Conservation (phyloP, 805 yeast species). For the Metschnikowia gelsemii region DNA sequence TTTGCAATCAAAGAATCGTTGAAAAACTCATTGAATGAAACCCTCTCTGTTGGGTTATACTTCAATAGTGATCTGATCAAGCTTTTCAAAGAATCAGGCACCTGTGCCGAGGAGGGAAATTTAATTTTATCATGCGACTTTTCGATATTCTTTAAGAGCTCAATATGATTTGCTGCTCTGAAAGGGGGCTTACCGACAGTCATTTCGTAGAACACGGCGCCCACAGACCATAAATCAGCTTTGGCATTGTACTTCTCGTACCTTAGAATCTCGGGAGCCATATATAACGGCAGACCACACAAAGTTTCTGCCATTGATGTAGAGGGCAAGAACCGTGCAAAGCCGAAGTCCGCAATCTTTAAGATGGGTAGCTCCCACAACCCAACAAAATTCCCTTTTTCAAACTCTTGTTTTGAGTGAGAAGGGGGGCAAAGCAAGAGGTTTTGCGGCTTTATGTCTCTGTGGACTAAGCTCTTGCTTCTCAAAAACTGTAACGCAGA, state of each 20-base stretch:
- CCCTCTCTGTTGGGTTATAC: constrained; percentile 82
- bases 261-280: constrained; percentile 97
- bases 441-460: constrained; percentile 96
- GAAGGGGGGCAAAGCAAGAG: constrained; percentile 78
- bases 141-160: constrained; percentile 81
- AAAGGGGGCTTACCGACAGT: constrained; percentile 96
- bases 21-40: constrained; percentile 87
- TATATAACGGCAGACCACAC: constrained; percentile 95
- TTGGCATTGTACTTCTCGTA: constrained; percentile 96
- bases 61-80: constrained; percentile 75
- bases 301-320: constrained; percentile 94
- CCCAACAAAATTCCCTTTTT: constrained; percentile 63
- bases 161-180: constrained; percentile 89
- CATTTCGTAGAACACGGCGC: constrained; percentile 95
- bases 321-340: constrained; percentile 90
- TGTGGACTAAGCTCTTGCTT: constrained; percentile 80
- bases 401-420: constrained; percentile 60
- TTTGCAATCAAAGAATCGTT: constrained; percentile 61
- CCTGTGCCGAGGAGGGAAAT: constrained; percentile 69
- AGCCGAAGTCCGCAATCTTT: constrained; percentile 96
- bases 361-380: constrained; percentile 85
- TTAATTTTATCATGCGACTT: constrained; percentile 72
- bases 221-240: constrained; percentile 98
- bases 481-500: constrained; percentile 82
- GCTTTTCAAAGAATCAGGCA: constrained; percentile 62